A percentile compares a stretch with the other conserved stretches of the same genome.
Evolutionary conservation across 495 filamentous ascomycete species (phyloP).

Genomic region (Aspergillus homomorphus): DNA sequence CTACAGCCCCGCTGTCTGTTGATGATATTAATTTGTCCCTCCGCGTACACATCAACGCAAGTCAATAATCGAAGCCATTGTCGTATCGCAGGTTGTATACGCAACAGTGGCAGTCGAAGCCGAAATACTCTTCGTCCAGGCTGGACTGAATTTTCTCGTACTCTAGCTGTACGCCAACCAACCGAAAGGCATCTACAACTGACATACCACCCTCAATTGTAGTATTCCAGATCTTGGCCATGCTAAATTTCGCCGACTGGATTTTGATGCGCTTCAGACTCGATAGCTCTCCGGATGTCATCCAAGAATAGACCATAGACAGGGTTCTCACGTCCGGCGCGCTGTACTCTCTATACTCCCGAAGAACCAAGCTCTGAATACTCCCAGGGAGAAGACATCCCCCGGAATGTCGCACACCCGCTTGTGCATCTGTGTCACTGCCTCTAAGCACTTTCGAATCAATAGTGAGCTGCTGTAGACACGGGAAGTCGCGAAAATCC

Average conservation of each 20-base stretch:
- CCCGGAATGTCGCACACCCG: not conserved
- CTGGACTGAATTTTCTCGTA: not conserved
- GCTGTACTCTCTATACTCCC: not conserved
- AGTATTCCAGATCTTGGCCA: not conserved
- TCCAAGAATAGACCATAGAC: not conserved
- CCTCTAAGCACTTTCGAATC: not conserved
- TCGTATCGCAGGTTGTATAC: not conserved
- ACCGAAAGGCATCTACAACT: not conserved
- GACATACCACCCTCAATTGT: not conserved
- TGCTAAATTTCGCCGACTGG: not conserved
- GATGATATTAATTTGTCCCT: too few species aligned
- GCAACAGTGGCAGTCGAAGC: conserved; percentile 1
- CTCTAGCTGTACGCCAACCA: not conserved
- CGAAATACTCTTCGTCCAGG: not conserved
- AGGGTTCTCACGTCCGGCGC: not conserved
- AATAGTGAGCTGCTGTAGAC: conserved; percentile 3
- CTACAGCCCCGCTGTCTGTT: too few species aligned
- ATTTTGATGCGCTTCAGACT: not conserved
- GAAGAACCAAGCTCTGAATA: not conserved
- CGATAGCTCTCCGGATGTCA: not conserved
- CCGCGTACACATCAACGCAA: too few species aligned
- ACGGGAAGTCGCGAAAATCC: not conserved
- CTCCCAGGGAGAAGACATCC: not conserved
- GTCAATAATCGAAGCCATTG: not conserved
- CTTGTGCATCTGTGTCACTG: not conserved